These are phyloP conservation scores for Parathielavia appendiculata DNA, from an alignment of 495 filamentous ascomycete genomes.

Conservation along the genomic window DNA sequence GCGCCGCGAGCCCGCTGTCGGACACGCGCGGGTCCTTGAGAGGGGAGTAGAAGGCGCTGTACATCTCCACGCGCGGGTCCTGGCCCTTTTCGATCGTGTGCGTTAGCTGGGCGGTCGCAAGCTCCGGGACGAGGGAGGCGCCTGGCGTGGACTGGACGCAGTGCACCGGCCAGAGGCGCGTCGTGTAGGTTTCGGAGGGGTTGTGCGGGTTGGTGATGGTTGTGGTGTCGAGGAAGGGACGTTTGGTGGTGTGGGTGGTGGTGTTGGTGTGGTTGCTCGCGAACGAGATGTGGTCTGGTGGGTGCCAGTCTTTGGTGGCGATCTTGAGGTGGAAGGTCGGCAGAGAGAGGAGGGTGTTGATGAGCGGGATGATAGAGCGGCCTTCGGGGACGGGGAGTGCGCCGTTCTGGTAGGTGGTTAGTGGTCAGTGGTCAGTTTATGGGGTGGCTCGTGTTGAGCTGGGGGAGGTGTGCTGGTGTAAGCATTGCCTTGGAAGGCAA, in stretches of 20 bases:
- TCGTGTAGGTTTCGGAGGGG: slow-evolving; percentile 55
- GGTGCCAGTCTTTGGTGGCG: slow-evolving; percentile 89
- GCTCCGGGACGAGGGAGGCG: slow-evolving; percentile 68
- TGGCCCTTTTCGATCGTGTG: slow-evolving; percentile 70
- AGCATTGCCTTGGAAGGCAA: background rate
- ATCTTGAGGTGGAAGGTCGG: slow-evolving; percentile 65
- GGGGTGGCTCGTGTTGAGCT: background rate
- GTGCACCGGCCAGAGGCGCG: slow-evolving; percentile 82
- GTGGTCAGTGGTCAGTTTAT: background rate
- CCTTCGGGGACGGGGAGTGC: slow-evolving; percentile 72
- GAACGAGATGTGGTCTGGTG: slow-evolving; percentile 81
- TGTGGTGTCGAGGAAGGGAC: slow-evolving; percentile 58
- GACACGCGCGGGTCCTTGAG: slow-evolving; percentile 50
- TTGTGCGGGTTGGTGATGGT: slow-evolving; percentile 66
- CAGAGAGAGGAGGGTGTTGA: slow-evolving; percentile 71
- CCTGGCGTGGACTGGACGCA: slow-evolving; percentile 74
- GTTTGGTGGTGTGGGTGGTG: slow-evolving; percentile 46
- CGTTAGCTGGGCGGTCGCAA: slow-evolving; percentile 57
- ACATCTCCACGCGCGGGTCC: slow-evolving; percentile 77
- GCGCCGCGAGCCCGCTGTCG: slow-evolving; percentile 54
- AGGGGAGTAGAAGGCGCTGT: slow-evolving; percentile 77
- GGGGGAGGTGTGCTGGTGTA: background rate
- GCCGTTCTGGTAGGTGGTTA: slow-evolving; percentile 56
- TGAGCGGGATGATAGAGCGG: slow-evolving; percentile 58
- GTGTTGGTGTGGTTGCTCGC: slow-evolving; percentile 61